Conservation (phyloP, 176 grass and related monocot genomes). For the Areca catechu region DNA sequence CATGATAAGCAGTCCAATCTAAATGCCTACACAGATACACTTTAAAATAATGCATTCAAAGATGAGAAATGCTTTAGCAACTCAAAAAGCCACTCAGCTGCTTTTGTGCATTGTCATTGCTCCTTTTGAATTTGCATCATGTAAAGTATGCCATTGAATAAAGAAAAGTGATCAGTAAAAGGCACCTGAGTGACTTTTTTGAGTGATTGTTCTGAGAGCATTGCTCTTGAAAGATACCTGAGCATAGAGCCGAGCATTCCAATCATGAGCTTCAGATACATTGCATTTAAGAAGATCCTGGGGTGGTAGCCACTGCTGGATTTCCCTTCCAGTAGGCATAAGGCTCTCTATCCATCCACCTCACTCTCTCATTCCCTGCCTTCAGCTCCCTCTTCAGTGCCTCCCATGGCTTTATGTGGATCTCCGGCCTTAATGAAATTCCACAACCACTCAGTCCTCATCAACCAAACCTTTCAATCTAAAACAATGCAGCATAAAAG, state of each 20-base stretch:
- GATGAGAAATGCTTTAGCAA: too few relatives aligned
- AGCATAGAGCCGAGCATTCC: slow-evolving; percentile 35
- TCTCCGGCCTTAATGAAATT: slow-evolving; percentile 23
- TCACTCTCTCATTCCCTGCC: slow-evolving; percentile 23
- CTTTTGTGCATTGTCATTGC: too few relatives aligned
- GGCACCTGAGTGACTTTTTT: background rate
- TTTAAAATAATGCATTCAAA: too few relatives aligned
- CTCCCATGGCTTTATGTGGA: slow-evolving; percentile 40
- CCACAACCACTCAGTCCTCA: background rate
- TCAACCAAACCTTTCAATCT: too few relatives aligned
- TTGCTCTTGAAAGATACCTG: slow-evolving; percentile 19
- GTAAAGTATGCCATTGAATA: too few relatives aligned
- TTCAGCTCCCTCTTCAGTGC: slow-evolving; percentile 22
- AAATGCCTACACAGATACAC: too few relatives aligned
- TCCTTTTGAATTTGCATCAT: too few relatives aligned
- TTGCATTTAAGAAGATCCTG: slow-evolving; percentile 34
- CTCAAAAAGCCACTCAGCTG: too few relatives aligned
- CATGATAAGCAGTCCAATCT: background rate
- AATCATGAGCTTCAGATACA: slow-evolving; percentile 31
- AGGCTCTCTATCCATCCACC: slow-evolving; percentile 36
- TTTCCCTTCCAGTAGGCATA: slow-evolving; percentile 56
- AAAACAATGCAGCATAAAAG: too few relatives aligned
- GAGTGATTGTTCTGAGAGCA: too few relatives aligned
- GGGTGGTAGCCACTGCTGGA: background rate
- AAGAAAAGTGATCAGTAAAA: too few relatives aligned